These are phyloP conservation scores for Flammula alnicola DNA, from an alignment of 1,284 basidiomycete species.

Conservation along the genomic window DNA sequence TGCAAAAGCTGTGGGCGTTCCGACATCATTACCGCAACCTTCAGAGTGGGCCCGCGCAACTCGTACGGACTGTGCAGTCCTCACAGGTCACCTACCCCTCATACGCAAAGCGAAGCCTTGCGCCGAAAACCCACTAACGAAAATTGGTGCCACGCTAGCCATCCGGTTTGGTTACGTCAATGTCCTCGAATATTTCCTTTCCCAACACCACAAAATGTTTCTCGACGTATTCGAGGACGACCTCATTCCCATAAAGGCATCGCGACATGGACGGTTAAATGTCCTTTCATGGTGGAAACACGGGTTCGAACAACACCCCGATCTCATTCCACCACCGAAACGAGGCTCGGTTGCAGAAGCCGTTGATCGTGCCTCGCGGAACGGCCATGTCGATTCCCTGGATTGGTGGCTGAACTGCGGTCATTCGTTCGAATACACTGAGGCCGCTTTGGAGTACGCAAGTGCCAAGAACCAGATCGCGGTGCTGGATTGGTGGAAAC, in stretches of 20 bases:
- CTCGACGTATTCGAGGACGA: slow-evolving; percentile 63
- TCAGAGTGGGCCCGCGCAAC: slow-evolving; percentile 73
- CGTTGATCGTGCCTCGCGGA: slow-evolving; percentile 73
- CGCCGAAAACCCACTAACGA: slow-evolving; percentile 59
- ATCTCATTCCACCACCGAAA: slow-evolving; percentile 56
- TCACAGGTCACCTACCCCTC: slow-evolving; percentile 61
- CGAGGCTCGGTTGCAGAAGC: slow-evolving; percentile 60
- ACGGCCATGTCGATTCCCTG: slow-evolving; percentile 66
- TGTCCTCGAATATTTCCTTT: slow-evolving; percentile 72
- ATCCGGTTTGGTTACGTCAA: slow-evolving; percentile 78
- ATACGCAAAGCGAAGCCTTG: slow-evolving; percentile 62
- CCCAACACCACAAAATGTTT: slow-evolving; percentile 65
- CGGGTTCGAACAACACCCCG: slow-evolving; percentile 59
- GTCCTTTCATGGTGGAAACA: slow-evolving; percentile 84
- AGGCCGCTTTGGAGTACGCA: slow-evolving; percentile 75
- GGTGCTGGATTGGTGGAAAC: slow-evolving; percentile 82
- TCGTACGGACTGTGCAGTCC: slow-evolving; percentile 67
- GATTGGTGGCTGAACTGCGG: slow-evolving; percentile 73
- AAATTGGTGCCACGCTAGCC: slow-evolving; percentile 64
- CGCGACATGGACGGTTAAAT: slow-evolving; percentile 69
- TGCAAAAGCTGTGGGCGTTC: slow-evolving; percentile 72
- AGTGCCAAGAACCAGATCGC: slow-evolving; percentile 73
- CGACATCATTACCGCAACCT: slow-evolving; percentile 67
- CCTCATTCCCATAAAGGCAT: slow-evolving; percentile 74
- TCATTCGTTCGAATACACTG: slow-evolving; percentile 69